A percentile compares a stretch with the other conserved stretches of the same genome.
These are phyloP conservation scores for Symbiodinium pilosum DNA, from an alignment of 73 alveolate species.

Conservation along the genomic window DNA sequence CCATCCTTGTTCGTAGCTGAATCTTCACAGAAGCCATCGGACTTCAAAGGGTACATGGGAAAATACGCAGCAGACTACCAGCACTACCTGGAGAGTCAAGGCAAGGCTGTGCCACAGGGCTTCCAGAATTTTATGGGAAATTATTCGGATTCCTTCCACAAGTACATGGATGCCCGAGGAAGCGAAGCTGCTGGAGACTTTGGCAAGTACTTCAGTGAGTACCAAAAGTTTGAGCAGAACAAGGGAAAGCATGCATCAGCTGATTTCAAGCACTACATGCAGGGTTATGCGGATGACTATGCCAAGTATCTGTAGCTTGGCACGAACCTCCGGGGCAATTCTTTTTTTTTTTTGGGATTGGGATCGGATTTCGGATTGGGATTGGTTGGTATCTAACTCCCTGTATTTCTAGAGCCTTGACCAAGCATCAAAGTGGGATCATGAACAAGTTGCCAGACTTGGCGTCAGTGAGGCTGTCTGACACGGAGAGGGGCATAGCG, in stretches of 20 bases:
- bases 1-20: neutral
- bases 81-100: neutral
- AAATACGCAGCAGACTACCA: neutral
- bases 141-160: neutral
- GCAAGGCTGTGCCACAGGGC: neutral
- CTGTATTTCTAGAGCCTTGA: too few relatives aligned
- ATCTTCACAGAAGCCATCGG: neutral
- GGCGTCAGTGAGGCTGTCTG: too few relatives aligned
- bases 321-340: neutral
- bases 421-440: too few relatives aligned
- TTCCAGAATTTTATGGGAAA: neutral
- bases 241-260: neutral
- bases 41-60: neutral
- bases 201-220: slow-evolving; percentile 2
- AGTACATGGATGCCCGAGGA: neutral
- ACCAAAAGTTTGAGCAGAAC: neutral
- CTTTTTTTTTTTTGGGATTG: too few relatives aligned
- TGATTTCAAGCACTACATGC: slow-evolving; percentile 4
- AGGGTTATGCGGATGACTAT: neutral
- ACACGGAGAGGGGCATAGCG: too few relatives aligned
- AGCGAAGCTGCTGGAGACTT: slow-evolving; percentile 5
- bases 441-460: too few relatives aligned
- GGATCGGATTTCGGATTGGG: too few relatives aligned
- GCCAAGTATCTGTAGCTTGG: neutral
- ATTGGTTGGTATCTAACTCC: too few relatives aligned